These are phyloP conservation scores for Silene coronaria DNA, from an alignment of 179 eudicot species.

Conservation along the genomic window DNA sequence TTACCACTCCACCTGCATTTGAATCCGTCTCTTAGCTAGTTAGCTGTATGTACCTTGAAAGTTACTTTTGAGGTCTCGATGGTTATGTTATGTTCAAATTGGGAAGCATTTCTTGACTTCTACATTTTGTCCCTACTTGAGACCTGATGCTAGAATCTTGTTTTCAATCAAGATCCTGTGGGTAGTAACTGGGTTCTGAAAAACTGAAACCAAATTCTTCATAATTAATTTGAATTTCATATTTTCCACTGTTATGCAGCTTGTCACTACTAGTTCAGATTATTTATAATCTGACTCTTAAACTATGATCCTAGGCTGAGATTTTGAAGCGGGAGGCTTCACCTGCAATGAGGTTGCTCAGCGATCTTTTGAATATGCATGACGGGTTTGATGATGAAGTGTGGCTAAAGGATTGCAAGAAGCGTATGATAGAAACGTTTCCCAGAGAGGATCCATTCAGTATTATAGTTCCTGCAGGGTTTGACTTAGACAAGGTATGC, in stretches of 20 bases:
- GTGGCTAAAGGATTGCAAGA: slow-evolving; percentile 92
- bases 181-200: neutral
- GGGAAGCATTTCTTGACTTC: too few relatives aligned
- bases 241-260: neutral
- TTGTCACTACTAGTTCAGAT: neutral
- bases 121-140: too few relatives aligned
- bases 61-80: too few relatives aligned
- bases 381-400: slow-evolving; percentile 84
- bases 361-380: slow-evolving; percentile 76
- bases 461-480: slow-evolving; percentile 85
- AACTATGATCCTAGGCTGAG: slow-evolving; percentile 48
- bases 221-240: neutral
- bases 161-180: too few relatives aligned
- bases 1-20: too few relatives aligned
- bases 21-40: too few relatives aligned
- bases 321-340: slow-evolving; percentile 83
- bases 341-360: slow-evolving; percentile 89
- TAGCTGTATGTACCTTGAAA: too few relatives aligned
- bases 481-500: slow-evolving; percentile 75
- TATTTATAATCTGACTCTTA: neutral
- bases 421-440: slow-evolving; percentile 68
- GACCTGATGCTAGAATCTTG: too few relatives aligned
- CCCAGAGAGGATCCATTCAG: slow-evolving; percentile 97
- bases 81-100: too few relatives aligned
- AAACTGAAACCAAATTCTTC: neutral